Percentiles rank a stretch among this genome's conserved stretches.
These are phyloP conservation scores for Aspergillus hiratsukae DNA, from an alignment of 2,329 filamentous ascomycete genomes.

Conservation along the genomic window DNA sequence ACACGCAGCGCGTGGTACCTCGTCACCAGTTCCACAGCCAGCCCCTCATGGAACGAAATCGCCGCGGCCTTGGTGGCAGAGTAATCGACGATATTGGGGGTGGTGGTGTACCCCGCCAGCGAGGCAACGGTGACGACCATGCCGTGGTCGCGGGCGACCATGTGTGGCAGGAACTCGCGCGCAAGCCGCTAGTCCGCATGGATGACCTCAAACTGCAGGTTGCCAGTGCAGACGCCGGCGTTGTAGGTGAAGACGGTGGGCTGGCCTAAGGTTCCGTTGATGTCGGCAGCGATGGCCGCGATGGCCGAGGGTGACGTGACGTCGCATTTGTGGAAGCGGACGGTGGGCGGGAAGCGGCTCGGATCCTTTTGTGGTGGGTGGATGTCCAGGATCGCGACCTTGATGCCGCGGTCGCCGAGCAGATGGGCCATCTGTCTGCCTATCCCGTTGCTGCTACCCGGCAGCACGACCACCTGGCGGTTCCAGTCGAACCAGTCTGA, in stretches of 20 bases:
- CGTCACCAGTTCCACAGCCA: constrained; percentile 55
- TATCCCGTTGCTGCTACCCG: constrained; percentile 71
- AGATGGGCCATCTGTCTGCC: constrained; percentile 61
- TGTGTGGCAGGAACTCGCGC: constrained; percentile 63
- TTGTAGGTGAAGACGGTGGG: constrained; percentile 59
- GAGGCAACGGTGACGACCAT: constrained; percentile 69
- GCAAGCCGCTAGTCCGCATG: constrained; percentile 64
- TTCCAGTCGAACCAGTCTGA: constrained; percentile 49
- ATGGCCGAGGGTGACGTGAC: constrained; percentile 58
- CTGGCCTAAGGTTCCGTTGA: constrained; percentile 55
- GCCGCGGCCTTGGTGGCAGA: constrained; percentile 62
- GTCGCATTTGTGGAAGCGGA: constrained; percentile 68
- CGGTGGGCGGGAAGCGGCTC: constrained; percentile 30
- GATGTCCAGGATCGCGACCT: constrained; percentile 65
- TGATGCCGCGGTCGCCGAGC: constrained; percentile 61
- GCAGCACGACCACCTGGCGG: constrained; percentile 67
- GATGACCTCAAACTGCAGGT: constrained; percentile 65
- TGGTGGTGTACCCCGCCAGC: constrained; percentile 56
- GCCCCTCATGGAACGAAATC: constrained; percentile 63
- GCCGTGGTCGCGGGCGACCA: constrained; percentile 62
- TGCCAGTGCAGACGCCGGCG: constrained; percentile 45
- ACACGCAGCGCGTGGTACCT: constrained; percentile 61
- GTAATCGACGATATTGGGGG: constrained; percentile 66
- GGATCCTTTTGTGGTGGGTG: constrained; percentile 25
- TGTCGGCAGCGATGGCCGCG: constrained; percentile 46